A percentile compares a stretch with the other conserved stretches of the same genome.
Evolutionary conservation across 75 land plant species (phyloP).

Genomic region (Gnetum montanum): DNA sequence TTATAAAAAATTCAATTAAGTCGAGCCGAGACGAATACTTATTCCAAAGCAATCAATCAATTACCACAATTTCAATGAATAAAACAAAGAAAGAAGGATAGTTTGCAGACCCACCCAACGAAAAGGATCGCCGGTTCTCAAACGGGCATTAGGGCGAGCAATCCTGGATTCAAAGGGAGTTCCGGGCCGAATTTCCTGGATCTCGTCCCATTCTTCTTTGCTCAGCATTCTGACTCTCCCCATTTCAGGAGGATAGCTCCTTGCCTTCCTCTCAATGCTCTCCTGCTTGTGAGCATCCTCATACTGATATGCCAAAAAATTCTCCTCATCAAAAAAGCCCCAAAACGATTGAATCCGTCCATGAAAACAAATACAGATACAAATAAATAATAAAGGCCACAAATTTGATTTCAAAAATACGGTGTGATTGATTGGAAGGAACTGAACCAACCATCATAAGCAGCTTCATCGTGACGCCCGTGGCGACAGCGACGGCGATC

Average conservation of each 20-base stretch:
- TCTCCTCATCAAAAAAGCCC: not conserved
- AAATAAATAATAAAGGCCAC: not conserved
- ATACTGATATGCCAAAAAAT: constrained; percentile 29
- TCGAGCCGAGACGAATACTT: too few species aligned
- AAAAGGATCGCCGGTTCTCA: constrained; percentile 67
- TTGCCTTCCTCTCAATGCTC: constrained; percentile 49
- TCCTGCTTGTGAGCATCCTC: constrained; percentile 64
- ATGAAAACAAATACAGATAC: not conserved
- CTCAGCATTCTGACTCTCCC: constrained; percentile 65
- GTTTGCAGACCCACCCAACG: constrained; percentile 37
- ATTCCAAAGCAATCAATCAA: too few species aligned
- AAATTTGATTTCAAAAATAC: not conserved
- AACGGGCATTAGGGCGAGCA: constrained; percentile 70
- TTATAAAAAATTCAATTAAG: too few species aligned
- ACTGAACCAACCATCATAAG: constrained; percentile 60
- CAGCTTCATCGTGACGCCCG: constrained; percentile 52
- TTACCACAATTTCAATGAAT: too few species aligned
- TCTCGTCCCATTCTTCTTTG: constrained; percentile 78
- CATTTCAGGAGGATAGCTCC: constrained; percentile 52
- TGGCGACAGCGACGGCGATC: constrained; percentile 35
- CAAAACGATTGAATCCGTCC: not conserved
- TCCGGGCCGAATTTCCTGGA: constrained; percentile 68
- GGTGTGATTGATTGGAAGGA: not conserved
- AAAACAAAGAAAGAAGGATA: too few species aligned
- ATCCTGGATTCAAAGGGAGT: constrained; percentile 87